Conservation (phyloP, 768 basidiomycete genomes). For the Tulasnella sp. region DNA sequence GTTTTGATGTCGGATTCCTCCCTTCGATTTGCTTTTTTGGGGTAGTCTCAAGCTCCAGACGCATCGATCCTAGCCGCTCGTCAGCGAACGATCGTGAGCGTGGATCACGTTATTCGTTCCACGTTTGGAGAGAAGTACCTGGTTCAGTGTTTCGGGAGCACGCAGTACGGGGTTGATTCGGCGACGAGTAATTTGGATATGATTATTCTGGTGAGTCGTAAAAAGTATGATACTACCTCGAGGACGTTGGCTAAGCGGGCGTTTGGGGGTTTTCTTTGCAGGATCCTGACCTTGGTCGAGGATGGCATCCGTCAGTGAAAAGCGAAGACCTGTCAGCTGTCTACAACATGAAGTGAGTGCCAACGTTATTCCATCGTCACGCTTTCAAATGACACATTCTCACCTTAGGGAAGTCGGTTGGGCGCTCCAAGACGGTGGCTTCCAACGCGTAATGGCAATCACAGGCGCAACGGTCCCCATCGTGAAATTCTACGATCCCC, state of each 20-base stretch:
- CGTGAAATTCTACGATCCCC: constrained; percentile 44
- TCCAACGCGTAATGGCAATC: constrained; percentile 23
- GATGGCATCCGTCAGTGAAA: constrained; percentile 28
- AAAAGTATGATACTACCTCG: not conserved
- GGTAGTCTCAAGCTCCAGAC: constrained; percentile 7
- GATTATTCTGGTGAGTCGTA: constrained; percentile 41
- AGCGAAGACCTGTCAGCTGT: constrained; percentile 31
- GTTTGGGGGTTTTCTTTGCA: not conserved
- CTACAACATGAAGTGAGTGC: constrained; percentile 27
- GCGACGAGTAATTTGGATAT: constrained; percentile 45
- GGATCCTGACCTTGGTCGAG: constrained; percentile 24
- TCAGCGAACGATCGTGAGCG: not conserved
- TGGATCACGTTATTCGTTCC: not conserved
- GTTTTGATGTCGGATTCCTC: not conserved
- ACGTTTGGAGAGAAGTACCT: not conserved
- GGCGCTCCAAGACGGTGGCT: constrained; percentile 32
- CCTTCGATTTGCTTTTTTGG: not conserved
- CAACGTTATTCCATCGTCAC: constrained; percentile 28
- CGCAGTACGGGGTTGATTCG: constrained; percentile 40
- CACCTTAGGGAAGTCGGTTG: constrained; percentile 31
- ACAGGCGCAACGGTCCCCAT: constrained; percentile 39
- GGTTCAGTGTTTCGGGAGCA: constrained; percentile 45
- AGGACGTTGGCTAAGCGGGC: not conserved
- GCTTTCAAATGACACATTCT: not conserved
- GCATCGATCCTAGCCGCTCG: not conserved